A percentile compares a stretch with the other conserved stretches of the same genome.
Evolutionary conservation across 148 eudicot genomes (phyloP).

Genomic region (Cornus controversa): DNA sequence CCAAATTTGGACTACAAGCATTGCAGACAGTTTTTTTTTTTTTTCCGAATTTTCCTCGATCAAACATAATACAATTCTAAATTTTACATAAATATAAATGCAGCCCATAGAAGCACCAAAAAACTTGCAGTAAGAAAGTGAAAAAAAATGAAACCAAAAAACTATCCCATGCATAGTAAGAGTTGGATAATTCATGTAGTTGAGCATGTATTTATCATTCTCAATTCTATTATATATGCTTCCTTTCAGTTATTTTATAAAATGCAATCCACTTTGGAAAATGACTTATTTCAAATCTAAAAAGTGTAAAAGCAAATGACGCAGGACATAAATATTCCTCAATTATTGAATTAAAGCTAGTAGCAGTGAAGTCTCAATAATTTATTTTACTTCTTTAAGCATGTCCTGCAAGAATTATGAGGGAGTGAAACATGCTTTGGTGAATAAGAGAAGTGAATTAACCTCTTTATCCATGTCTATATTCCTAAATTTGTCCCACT

Average conservation of each 20-base stretch:
- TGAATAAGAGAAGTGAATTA: constrained; percentile 27
- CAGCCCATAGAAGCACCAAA: background rate
- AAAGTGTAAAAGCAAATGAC: background rate
- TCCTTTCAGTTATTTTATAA: background rate
- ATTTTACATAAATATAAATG: no score
- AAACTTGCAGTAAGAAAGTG: background rate
- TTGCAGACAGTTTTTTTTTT: no score
- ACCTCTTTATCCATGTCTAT: constrained; percentile 99
- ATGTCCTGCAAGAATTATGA: constrained; percentile 13
- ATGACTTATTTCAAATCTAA: background rate
- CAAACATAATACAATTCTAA: no score
- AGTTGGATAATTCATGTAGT: background rate
- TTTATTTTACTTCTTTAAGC: background rate
- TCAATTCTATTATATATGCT: no score
- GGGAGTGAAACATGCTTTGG: constrained; percentile 17
- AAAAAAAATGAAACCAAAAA: no score
- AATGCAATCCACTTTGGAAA: background rate
- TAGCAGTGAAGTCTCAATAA: background rate
- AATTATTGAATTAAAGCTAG: background rate
- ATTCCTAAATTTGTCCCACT: constrained; percentile 88
- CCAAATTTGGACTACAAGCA: background rate
- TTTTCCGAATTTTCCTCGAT: no score
- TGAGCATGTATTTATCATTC: background rate
- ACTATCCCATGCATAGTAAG: no score
- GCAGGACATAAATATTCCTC: background rate